Percentiles rank a stretch among this genome's conserved stretches.
Evolutionary conservation across 441 rosid species (phyloP).

Genomic region (Adansonia gregorii): DNA sequence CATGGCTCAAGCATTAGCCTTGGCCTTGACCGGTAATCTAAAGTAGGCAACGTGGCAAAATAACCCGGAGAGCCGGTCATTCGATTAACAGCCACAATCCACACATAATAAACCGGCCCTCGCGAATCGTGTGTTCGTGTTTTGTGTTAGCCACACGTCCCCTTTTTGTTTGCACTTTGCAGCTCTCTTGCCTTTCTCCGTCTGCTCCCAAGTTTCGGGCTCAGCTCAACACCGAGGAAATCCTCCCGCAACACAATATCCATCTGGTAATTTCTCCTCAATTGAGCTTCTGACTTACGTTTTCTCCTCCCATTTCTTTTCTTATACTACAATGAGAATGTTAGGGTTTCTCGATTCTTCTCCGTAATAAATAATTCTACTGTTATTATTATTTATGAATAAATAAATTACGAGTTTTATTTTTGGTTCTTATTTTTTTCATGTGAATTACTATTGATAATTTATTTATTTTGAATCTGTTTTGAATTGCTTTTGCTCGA

Average conservation of each 20-base stretch:
- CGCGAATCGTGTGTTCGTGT: neutral
- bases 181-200: neutral
- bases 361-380: neutral
- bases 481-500: neutral
- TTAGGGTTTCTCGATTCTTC: constrained; percentile 18
- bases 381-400: neutral
- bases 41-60: neutral
- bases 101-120: neutral
- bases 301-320: neutral
- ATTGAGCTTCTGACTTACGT: neutral
- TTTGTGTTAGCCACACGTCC: constrained; percentile 19
- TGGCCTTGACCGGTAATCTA: neutral
- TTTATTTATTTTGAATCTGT: neutral
- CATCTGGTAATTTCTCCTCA: constrained; percentile 5
- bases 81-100: neutral
- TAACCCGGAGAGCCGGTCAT: neutral
- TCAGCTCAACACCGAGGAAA: neutral
- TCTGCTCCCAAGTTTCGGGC: neutral
- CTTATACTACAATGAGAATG: neutral
- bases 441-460: neutral
- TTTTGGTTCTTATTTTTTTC: neutral
- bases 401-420: neutral
- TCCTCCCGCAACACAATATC: neutral
- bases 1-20: too few relatives aligned
- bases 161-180: neutral